Evolutionary conservation across 1,284 basidiomycete genomes (phyloP).

Genomic region (Inonotus obliquus): DNA sequence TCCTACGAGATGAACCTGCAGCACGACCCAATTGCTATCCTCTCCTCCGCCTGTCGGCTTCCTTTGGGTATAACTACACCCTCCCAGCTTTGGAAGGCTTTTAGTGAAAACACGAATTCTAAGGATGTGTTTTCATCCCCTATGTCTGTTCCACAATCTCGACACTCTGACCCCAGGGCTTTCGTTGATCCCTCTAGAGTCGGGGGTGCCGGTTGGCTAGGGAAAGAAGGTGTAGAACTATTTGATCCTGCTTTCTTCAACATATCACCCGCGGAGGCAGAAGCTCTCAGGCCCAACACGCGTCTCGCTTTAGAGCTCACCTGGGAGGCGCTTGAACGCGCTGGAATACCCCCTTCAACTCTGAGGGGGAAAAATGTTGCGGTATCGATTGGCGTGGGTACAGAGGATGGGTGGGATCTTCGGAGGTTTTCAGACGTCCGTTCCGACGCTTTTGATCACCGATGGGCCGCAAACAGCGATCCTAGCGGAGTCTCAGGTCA

Average conservation of each 20-base stretch:
- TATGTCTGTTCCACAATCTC: background rate
- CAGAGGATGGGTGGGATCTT: slow-evolving; percentile 22
- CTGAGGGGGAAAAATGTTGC: slow-evolving; percentile 18
- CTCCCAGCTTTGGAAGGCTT: slow-evolving; percentile 7
- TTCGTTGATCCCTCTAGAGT: background rate
- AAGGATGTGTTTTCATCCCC: background rate
- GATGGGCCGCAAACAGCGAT: slow-evolving; percentile 19
- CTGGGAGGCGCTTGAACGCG: slow-evolving; percentile 18
- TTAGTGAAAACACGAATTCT: background rate
- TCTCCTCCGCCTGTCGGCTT: slow-evolving; percentile 15
- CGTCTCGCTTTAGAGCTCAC: slow-evolving; percentile 21
- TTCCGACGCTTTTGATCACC: slow-evolving; percentile 15
- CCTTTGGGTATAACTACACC: slow-evolving; percentile 7
- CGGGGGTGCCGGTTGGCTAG: slow-evolving; percentile 1
- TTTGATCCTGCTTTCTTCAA: slow-evolving; percentile 20
- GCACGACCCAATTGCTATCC: slow-evolving; percentile 6
- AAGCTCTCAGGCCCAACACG: slow-evolving; percentile 17
- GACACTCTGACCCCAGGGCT: background rate
- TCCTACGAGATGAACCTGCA: slow-evolving; percentile 7
- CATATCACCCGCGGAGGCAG: slow-evolving; percentile 18
- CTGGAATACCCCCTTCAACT: slow-evolving; percentile 16
- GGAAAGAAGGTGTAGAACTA: background rate
- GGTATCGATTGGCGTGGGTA: slow-evolving; percentile 19
- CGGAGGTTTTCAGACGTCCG: slow-evolving; percentile 12
- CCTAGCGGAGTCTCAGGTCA: slow-evolving; percentile 20